Percentiles rank a stretch among this genome's conserved stretches.
These are phyloP conservation scores for Lactarius vividus DNA, from an alignment of 768 basidiomycete genomes.

Conservation along the genomic window DNA sequence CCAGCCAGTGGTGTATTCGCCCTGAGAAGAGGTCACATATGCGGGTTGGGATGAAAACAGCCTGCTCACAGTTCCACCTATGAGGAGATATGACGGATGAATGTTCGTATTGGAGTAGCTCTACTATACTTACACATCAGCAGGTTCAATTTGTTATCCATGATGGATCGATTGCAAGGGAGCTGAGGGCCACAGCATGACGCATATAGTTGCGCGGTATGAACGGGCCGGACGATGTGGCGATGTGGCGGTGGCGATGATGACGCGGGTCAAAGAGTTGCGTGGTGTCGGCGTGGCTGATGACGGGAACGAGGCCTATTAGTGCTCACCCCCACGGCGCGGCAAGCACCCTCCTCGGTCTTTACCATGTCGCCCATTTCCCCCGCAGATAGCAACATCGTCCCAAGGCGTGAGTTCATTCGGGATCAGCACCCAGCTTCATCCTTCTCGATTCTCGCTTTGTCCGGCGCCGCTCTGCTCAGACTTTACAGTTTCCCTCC, in stretches of 20 bases:
- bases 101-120: neutral
- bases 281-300: conserved; percentile 23
- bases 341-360: conserved; percentile 25
- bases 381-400: conserved; percentile 50
- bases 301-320: conserved; percentile 11
- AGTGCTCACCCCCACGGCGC: conserved; percentile 18
- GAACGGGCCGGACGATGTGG: neutral
- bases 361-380: conserved; percentile 26
- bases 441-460: conserved; percentile 66
- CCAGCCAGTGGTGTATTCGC: conserved; percentile 96
- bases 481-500: conserved; percentile 68
- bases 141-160: conserved; percentile 47
- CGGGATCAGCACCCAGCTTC: conserved; percentile 54
- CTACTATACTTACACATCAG: conserved; percentile 66
- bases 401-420: conserved; percentile 71
- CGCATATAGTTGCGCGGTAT: neutral
- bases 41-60: neutral
- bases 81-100: conserved; percentile 31
- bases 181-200: neutral
- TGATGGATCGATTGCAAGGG: neutral
- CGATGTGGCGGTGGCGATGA: neutral
- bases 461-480: conserved; percentile 60
- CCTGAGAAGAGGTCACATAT: conserved; percentile 37
- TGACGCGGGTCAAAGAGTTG: neutral
- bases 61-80: conserved; percentile 48